Base-by-base conservation (phyloP, 1,139 yeast species). In the Blastobotrys capitulatus region DNA sequence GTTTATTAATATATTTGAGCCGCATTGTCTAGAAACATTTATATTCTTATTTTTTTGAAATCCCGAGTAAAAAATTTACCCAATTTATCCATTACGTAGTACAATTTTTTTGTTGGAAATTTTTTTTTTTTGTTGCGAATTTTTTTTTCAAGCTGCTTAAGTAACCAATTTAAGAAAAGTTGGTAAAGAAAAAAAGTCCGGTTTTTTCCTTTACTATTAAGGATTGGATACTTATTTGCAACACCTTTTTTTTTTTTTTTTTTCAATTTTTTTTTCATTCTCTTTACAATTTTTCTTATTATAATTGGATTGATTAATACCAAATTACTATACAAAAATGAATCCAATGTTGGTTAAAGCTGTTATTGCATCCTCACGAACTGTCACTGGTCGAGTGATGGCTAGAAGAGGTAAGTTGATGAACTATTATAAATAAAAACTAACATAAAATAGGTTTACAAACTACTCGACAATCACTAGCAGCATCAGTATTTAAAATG, bases 401-500 rank as follows among this genome's bases (percentile, higher is more conserved):
- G 48, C 42, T 10, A 48, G 51, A 32, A 29, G 51, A 40, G 51
- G 48, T 39, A 46, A 6, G 48, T 44, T 20, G 16, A n/a, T 29
- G 16, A 32, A 25, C 29, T 29, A 25, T 3, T 6, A 35, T 6
- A 13, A 16, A 13, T 4, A 16, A n/a, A n/a, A 10, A 27, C 42
- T 38, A 44, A 40, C 41, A 19, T 5, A 34, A 16, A 9, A n/a
- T 34, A 47, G 50, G 41, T 2, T 22, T 47, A 8, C 27, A 38
- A 9, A 34, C 47, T 1, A 42, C 50, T 5, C 22, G 46, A 38
- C 29, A 37, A 9, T 13, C 36, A 34, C 42, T 52, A 31, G 70
- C 60, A 22, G 90, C 87, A 1, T 68, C 79, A 35, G 73, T 82
- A 50, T 87, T 86, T 69, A 80, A 75, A 50, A 92, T 92, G 97